Percentiles rank a stretch among this genome's conserved stretches.
Conservation (phyloP, 345 rosid species). For the Anacardium occidentale region DNA sequence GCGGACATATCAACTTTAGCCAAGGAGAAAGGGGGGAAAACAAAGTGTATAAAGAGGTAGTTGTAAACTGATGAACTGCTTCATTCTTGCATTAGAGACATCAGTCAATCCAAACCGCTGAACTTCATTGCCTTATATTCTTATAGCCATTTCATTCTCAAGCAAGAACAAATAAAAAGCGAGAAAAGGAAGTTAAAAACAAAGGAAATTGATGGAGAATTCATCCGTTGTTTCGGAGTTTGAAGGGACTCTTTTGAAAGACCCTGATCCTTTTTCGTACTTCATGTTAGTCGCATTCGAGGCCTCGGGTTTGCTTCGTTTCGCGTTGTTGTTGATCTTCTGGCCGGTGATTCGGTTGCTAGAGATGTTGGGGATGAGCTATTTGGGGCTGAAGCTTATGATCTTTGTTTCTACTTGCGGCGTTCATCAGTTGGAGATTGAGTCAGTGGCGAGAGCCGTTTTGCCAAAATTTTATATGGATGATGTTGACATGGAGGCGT, state of each 20-base stretch:
- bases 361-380: constrained; percentile 41
- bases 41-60: constrained; percentile 34
- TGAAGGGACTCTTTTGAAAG: constrained; percentile 71
- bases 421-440: constrained; percentile 55
- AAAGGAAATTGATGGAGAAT: constrained; percentile 28
- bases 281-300: constrained; percentile 92
- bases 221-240: constrained; percentile 66
- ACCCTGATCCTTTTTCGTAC: constrained; percentile 63
- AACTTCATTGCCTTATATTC: constrained; percentile 6
- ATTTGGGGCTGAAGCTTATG: constrained; percentile 58
- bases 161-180: constrained; percentile 11
- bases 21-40: background rate
- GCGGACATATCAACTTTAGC: constrained; percentile 34
- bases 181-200: background rate
- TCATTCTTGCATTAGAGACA: constrained; percentile 30
- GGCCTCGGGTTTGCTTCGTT: constrained; percentile 79
- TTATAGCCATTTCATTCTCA: constrained; percentile 15
- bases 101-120: constrained; percentile 46
- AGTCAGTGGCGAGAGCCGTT: constrained; percentile 83
- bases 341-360: constrained; percentile 75
- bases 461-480: constrained; percentile 84
- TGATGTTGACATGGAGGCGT: constrained; percentile 64
- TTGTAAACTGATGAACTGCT: constrained; percentile 74
- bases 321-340: constrained; percentile 43
- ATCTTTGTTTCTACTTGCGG: constrained; percentile 67